phyloP scores from a whole-genome alignment of 2,329 filamentous ascomycete species.

The Aspergillus pseudonomiae region DNA sequence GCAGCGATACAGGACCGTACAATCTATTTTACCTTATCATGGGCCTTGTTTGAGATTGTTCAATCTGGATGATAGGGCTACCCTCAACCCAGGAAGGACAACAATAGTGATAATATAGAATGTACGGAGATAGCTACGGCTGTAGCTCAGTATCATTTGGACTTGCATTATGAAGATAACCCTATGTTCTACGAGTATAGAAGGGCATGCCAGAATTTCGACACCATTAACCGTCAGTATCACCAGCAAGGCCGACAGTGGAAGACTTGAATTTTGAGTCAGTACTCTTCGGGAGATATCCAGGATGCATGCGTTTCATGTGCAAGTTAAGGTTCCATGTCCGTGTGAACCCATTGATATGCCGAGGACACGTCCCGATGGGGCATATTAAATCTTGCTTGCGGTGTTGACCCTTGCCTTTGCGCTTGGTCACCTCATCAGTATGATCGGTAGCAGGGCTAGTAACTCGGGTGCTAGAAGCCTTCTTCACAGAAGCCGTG shows the following conservation, averaged over 20 bases:
- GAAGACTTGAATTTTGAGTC: constrained; percentile 3
- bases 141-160: not conserved
- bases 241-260: not conserved
- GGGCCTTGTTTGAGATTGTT: not conserved
- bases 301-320: constrained; percentile 36
- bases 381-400: constrained; percentile 37
- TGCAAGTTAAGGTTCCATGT: constrained; percentile 43
- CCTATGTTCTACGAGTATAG: not conserved
- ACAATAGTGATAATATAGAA: not conserved
- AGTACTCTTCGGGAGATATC: constrained; percentile 15
- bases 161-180: not conserved
- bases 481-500: constrained; percentile 13
- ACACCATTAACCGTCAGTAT: not conserved
- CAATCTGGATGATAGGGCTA: not conserved
- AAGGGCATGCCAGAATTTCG: not conserved
- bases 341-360: constrained; percentile 37
- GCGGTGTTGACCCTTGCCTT: constrained; percentile 31
- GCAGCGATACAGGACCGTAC: not conserved
- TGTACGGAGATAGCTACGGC: not conserved
- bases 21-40: not conserved
- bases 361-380: constrained; percentile 31
- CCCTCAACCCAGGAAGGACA: too few species aligned
- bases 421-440: constrained; percentile 6
- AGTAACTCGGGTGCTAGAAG: constrained; percentile 10
- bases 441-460: constrained; percentile 14